These are phyloP conservation scores for Rhizophagus sp. DNA, from an alignment of 192 early-diverging fungal genomes.

Conservation along the genomic window DNA sequence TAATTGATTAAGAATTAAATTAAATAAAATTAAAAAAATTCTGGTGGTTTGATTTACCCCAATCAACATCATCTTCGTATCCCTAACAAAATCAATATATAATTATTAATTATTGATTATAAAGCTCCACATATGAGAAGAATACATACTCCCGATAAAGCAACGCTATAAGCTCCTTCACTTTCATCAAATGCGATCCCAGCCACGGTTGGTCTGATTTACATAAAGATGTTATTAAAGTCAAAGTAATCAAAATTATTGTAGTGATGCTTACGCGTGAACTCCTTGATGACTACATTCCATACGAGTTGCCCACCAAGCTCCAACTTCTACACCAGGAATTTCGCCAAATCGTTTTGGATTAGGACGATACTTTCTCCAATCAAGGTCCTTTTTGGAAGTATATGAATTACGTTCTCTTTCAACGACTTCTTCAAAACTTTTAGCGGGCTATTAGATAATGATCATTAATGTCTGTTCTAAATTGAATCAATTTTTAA, in stretches of 20 bases:
- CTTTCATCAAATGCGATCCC: slow-evolving; percentile 1
- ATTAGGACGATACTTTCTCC: slow-evolving; percentile 6
- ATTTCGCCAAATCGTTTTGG: slow-evolving; percentile 17
- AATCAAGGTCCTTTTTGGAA: background rate
- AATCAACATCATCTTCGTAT: slow-evolving; percentile 32
- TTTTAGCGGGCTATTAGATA: background rate
- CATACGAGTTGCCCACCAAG: slow-evolving; percentile 16
- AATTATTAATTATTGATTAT: background rate
- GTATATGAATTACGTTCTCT: too few relatives aligned
- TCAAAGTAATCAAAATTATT: background rate
- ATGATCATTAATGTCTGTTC: background rate
- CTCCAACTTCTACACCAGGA: slow-evolving; percentile 3
- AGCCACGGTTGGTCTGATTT: slow-evolving; percentile 15
- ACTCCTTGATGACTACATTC: slow-evolving; percentile 18
- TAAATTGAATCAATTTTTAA: too few relatives aligned
- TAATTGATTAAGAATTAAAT: too few relatives aligned
- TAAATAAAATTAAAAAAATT: too few relatives aligned
- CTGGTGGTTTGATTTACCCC: background rate
- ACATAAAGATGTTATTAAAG: background rate
- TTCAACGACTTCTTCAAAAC: background rate
- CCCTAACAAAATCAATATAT: background rate
- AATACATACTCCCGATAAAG: slow-evolving; percentile 19
- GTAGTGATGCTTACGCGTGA: slow-evolving; percentile 3
- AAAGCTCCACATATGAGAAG: background rate
- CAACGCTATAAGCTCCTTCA: slow-evolving; percentile 21